Evolutionary conservation across 1,284 basidiomycete genomes (phyloP).

Genomic region (Erythrobasidium hasegawianum): DNA sequence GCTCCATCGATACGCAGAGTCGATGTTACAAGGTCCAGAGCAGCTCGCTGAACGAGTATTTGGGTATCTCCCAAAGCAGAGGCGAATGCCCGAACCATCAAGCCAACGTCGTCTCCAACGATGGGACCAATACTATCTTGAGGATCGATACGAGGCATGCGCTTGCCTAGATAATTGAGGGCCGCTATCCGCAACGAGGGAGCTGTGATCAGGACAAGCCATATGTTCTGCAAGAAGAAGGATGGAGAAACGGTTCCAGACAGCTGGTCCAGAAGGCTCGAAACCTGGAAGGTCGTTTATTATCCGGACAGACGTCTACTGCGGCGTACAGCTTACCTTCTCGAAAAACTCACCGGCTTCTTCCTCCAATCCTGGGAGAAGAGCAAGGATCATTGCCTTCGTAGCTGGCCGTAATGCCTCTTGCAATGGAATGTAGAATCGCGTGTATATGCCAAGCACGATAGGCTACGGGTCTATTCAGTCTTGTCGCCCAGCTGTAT

Average conservation of each 20-base stretch:
- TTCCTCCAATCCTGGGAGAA: slow-evolving; percentile 91
- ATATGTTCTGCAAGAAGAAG: slow-evolving; percentile 93
- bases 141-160: slow-evolving; percentile 61
- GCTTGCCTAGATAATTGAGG: slow-evolving; percentile 76
- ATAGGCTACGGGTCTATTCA: slow-evolving; percentile 59
- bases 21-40: slow-evolving; percentile 73
- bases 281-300: slow-evolving; percentile 57
- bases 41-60: slow-evolving; percentile 74
- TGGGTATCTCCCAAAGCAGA: slow-evolving; percentile 86
- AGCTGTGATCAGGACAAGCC: slow-evolving; percentile 88
- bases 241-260: slow-evolving; percentile 74
- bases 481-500: background rate
- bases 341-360: slow-evolving; percentile 97
- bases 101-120: slow-evolving; percentile 78
- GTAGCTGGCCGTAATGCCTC: slow-evolving; percentile 76
- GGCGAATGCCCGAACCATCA: slow-evolving; percentile 87
- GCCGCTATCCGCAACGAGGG: slow-evolving; percentile 79
- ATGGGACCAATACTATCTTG: slow-evolving; percentile 71
- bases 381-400: slow-evolving; percentile 87
- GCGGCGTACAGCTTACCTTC: slow-evolving; percentile 57
- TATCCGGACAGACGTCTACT: background rate
- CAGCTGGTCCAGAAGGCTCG: slow-evolving; percentile 73
- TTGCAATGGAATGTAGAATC: slow-evolving; percentile 83
- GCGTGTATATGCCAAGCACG: slow-evolving; percentile 80
- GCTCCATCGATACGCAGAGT: slow-evolving; percentile 68